Base-by-base conservation (phyloP, 306 rosid species). In the Luffa acutangula region DNA sequence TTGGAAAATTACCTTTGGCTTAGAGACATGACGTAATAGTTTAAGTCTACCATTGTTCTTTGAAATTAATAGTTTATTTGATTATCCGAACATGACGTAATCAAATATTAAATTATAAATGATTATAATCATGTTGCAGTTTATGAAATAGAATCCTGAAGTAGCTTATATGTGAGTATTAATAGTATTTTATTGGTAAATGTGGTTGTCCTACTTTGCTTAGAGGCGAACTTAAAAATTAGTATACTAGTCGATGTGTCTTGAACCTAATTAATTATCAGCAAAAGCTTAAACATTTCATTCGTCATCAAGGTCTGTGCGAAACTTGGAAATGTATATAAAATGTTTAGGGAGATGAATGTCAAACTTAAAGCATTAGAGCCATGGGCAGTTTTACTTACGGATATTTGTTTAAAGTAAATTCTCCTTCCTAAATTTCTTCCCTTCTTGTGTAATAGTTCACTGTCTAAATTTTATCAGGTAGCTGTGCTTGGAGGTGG, bases 401-500 rank as follows among this genome's bases (percentile, higher is more conserved):
- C 3, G 17, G 45, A 34, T 56, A 8, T 66, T 66, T 66, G 25
- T 21, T 21, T 21, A 70, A 43, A 42, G n/a, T 10, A 14, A 12
- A 72, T 13, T 72, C 42, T 14, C 31, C 77, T 72, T 48, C 43
- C 54, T 4, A 41, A 48, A 45, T 14, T 49, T 72, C 4, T 4
- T 48, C 12, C 57, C 77, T 43, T 48, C 76, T 6, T 45, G n/a
- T 43, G 46, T 46, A 0, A 14, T n/a, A 43, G 77, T 43, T 72
- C 42, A 48, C 25, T 72, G 25, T 72, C 59, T 45, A 17, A 72
- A 72, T 72, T 31, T 13, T 73, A 13, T 31, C 58, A 94, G 96
- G 93, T 94, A 72, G 97, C 91, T 62, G 94, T 94, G 85, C 98
- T 94, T 73, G 98, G 98, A 74, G 97, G 97, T 78, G 98, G 98